Base-by-base conservation (phyloP, 2,329 filamentous ascomycete genomes). In the Alternaria brassicae region DNA sequence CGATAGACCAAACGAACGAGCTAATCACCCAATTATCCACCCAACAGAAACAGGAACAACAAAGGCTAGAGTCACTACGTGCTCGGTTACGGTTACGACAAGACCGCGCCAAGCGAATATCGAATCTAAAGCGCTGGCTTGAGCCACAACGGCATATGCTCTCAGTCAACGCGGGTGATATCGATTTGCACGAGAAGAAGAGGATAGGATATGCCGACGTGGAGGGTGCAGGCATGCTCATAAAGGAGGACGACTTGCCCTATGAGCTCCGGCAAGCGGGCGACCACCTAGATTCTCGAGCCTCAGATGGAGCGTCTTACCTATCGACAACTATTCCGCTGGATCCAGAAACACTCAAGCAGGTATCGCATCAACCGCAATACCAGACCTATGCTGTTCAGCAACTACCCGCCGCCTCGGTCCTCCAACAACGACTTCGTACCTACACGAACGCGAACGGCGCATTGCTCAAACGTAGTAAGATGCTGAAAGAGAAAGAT, bases 1-100 rank as follows among this genome's bases (percentile, higher is more conserved):
- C 89, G 28, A 89, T 98, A 53, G 93, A 97, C 73, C 84, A 88
- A 15, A 88, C 96, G 34, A 94, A 97, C 77, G 83, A 86, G 40
- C 89, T 90, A 25, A 89, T 99, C 51, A 90, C 92, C 48, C 89
- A 91, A 56, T 89, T 92, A 2, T 95, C 93, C 1, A 85, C 89
- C 19, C 87, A 91, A 61, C 86, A 97, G 30, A 89, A 90, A 65
- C 90, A 93, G 54, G 90, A 93, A 54, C 88, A 91, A 54, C 88
- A 89, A 56, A 86, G 84, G 21, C 81, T 96, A 3, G 91, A 96
- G 60, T 83, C 86, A 8, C 81, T 96, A 10, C 89, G 90, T 60
- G 83, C 85, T 5, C 87, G 87, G 36, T 82, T 88, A 23, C 84
- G 88, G 78, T 81, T 88, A 78, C 80, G 84, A 80, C 88, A 80